phyloP scores from a whole-genome alignment of 1,284 basidiomycete genomes.

The Leccinum solheimii region DNA sequence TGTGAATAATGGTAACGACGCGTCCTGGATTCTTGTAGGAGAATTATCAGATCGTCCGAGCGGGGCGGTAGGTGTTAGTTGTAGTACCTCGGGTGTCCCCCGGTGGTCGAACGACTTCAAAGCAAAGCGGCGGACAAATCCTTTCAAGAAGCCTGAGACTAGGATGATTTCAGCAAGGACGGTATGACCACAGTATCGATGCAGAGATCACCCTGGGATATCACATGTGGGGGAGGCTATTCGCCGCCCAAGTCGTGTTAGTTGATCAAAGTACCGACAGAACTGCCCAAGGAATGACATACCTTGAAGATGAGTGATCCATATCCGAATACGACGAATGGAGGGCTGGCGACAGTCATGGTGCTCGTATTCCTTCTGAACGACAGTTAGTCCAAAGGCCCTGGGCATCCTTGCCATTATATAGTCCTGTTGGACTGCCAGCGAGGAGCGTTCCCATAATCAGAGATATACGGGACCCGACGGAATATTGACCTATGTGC shows the following conservation, averaged over 20 bases:
- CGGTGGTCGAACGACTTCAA: conserved; percentile 86
- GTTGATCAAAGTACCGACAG: not conserved
- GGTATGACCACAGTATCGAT: not conserved
- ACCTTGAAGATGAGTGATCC: conserved; percentile 83
- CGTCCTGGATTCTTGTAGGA: conserved; percentile 66
- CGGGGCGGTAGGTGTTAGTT: not conserved
- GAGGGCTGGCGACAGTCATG: conserved; percentile 15
- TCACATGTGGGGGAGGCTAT: conserved; percentile 71
- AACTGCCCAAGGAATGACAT: not conserved
- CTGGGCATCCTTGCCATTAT: conserved; percentile 1
- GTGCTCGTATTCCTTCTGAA: not conserved
- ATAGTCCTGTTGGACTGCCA: conserved; percentile 8
- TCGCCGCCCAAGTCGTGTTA: not conserved
- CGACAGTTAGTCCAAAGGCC: not conserved
- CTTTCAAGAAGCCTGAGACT: conserved; percentile 83
- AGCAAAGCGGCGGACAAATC: conserved; percentile 82
- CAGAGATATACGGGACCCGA: not conserved
- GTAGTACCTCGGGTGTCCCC: conserved; percentile 69
- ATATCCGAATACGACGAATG: conserved; percentile 74
- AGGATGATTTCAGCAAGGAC: not conserved
- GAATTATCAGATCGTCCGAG: not conserved
- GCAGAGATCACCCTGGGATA: conserved; percentile 48
- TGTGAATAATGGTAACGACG: conserved; percentile 81
- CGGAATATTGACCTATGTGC: not conserved
- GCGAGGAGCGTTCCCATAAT: not conserved